phyloP scores from a whole-genome alignment of 2,329 filamentous ascomycete genomes.

The Fusarium newnesense region DNA sequence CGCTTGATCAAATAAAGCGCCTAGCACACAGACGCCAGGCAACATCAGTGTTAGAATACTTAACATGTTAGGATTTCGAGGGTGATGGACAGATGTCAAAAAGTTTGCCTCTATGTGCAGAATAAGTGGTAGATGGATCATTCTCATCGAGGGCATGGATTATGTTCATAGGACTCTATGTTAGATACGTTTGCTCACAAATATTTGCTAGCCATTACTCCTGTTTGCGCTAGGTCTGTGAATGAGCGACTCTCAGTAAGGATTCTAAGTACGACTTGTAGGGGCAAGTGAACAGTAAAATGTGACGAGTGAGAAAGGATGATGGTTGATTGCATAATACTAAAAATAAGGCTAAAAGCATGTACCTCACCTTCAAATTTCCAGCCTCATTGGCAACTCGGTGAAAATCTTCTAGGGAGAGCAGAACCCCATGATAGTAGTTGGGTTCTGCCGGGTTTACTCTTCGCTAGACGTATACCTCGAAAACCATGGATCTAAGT shows the following conservation, averaged over 20 bases:
- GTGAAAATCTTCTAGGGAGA: slow-evolving; percentile 86
- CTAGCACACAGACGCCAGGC: slow-evolving; percentile 7
- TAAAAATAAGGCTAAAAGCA: slow-evolving; percentile 33
- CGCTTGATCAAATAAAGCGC: slow-evolving; percentile 20
- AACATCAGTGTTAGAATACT: slow-evolving; percentile 36
- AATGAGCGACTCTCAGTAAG: background rate
- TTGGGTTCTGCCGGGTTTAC: slow-evolving; percentile 61
- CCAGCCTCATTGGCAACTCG: slow-evolving; percentile 72
- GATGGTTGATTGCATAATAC: background rate
- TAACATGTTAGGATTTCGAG: slow-evolving; percentile 43
- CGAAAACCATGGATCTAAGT: slow-evolving; percentile 75
- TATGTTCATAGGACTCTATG: slow-evolving; percentile 31
- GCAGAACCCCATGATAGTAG: slow-evolving; percentile 62
- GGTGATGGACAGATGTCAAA: slow-evolving; percentile 28
- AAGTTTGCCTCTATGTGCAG: slow-evolving; percentile 9
- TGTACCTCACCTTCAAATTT: slow-evolving; percentile 92
- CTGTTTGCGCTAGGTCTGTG: background rate
- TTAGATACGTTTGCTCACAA: slow-evolving; percentile 32
- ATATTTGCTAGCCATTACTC: slow-evolving; percentile 11
- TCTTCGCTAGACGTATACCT: slow-evolving; percentile 97
- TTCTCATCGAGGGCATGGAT: slow-evolving; percentile 13
- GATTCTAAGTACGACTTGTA: no score
- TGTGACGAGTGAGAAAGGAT: no score
- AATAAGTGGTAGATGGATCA: slow-evolving; percentile 23
- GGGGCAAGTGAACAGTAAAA: background rate